A percentile compares a stretch with the other conserved stretches of the same genome.
Conservation (phyloP, 257 asterid species). For the Schizonepeta tenuifolia region DNA sequence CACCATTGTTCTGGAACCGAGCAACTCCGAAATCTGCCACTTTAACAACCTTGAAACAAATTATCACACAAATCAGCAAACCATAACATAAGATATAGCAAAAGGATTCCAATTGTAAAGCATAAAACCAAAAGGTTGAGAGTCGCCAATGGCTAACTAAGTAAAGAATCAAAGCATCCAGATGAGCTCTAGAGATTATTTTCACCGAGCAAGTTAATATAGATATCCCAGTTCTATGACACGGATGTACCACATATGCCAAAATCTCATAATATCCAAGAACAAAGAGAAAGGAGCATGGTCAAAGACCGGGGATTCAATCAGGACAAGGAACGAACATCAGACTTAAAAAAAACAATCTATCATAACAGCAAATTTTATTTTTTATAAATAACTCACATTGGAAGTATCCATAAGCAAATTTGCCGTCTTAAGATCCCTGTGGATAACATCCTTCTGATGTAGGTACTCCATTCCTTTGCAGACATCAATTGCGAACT, state of each 20-base stretch:
- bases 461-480: constrained; percentile 95
- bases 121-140: not conserved
- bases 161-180: not conserved
- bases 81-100: constrained; percentile 6
- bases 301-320: too few species aligned
- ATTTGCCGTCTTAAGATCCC: constrained; percentile 93
- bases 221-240: not conserved
- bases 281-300: constrained; percentile 10
- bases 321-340: too few species aligned
- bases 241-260: not conserved
- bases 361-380: not conserved
- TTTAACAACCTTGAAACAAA: constrained; percentile 79
- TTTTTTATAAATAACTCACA: constrained; percentile 50
- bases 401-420: constrained; percentile 67
- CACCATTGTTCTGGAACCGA: constrained; percentile 84
- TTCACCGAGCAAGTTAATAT: constrained; percentile 2
- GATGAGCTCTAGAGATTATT: constrained; percentile 1
- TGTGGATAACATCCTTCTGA: constrained; percentile 72
- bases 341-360: not conserved
- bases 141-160: not conserved
- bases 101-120: constrained; percentile 5
- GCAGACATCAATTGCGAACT: constrained; percentile 84
- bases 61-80: constrained; percentile 41
- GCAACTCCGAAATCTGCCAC: constrained; percentile 99
- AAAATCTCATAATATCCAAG: constrained; percentile 11